A percentile compares a stretch with the other conserved stretches of the same genome.
Evolutionary conservation across 768 basidiomycete species (phyloP).

Genomic region (Tricholoma sp.): DNA sequence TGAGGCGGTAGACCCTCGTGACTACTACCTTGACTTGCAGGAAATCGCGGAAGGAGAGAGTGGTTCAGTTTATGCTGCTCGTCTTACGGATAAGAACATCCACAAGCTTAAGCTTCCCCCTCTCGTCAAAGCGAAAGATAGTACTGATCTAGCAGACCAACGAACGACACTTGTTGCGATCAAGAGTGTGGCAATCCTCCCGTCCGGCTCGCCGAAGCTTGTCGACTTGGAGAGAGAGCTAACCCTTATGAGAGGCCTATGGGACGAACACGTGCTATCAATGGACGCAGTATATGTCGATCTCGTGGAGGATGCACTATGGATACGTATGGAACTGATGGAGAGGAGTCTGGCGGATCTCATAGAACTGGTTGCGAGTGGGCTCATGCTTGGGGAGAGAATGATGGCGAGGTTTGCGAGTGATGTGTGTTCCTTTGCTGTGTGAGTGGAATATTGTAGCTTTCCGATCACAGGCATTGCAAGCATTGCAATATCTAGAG

Average conservation of each 20-base stretch:
- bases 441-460: conserved; percentile 1
- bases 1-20: conserved; percentile 53
- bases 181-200: conserved; percentile 63
- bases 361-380: conserved; percentile 55
- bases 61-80: conserved; percentile 59
- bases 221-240: conserved; percentile 60
- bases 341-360: conserved; percentile 84
- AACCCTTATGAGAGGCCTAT: conserved; percentile 47
- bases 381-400: conserved; percentile 61
- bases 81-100: conserved; percentile 26
- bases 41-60: conserved; percentile 85
- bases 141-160: conserved; percentile 27
- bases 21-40: conserved; percentile 59
- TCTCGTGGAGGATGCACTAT: conserved; percentile 59
- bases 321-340: conserved; percentile 91
- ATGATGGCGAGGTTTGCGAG: conserved; percentile 69
- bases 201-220: conserved; percentile 57
- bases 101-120: conserved; percentile 36
- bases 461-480: conserved; percentile 43
- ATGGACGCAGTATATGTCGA: conserved; percentile 73
- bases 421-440: conserved; percentile 51
- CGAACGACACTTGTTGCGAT: conserved; percentile 59
- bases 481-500: conserved; percentile 63
- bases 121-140: conserved; percentile 32
- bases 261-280: conserved; percentile 58